phyloP scores from a whole-genome alignment of 2,329 filamentous ascomycete genomes.

The Saccharata proteae region DNA sequence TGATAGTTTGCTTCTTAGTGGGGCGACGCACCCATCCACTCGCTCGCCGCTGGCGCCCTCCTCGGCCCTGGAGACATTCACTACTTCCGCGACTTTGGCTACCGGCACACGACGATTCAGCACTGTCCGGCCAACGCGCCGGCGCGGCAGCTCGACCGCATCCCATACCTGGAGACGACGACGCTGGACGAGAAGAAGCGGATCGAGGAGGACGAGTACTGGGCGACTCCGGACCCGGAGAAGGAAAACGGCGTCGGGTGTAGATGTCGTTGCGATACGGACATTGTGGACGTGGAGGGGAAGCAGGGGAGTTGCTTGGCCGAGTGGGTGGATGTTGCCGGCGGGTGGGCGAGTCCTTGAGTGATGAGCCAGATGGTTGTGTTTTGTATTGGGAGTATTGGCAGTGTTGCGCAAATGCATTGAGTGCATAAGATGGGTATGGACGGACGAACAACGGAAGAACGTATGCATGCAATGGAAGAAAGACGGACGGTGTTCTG shows the following conservation, averaged over 20 bases:
- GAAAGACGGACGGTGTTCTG: too few species aligned
- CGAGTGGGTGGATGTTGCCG: constrained; percentile 95
- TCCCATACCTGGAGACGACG: constrained; percentile 71
- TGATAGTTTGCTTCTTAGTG: constrained; percentile 55
- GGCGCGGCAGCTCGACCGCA: constrained; percentile 66
- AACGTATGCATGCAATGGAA: too few species aligned
- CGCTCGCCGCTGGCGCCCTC: constrained; percentile 82
- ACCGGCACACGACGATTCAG: constrained; percentile 96
- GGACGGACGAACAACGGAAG: too few species aligned
- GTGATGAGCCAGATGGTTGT: too few species aligned
- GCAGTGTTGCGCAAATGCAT: too few species aligned
- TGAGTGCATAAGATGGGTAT: too few species aligned
- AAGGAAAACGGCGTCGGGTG: constrained; percentile 97
- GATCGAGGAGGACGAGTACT: constrained; percentile 89
- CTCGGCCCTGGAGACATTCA: constrained; percentile 76
- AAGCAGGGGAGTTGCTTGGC: constrained; percentile 91
- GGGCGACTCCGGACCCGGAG: constrained; percentile 73
- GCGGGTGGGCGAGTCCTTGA: constrained; percentile 67
- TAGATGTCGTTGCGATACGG: constrained; percentile 90
- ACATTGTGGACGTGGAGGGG: constrained; percentile 94
- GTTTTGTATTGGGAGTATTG: too few species aligned
- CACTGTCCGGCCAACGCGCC: constrained; percentile 96
- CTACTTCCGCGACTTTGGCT: constrained; percentile 98
- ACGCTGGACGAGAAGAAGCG: constrained; percentile 72
- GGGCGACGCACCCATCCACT: constrained; percentile 98